phyloP scores from a whole-genome alignment of 2,329 filamentous ascomycete species.

The Thelonectria olida region DNA sequence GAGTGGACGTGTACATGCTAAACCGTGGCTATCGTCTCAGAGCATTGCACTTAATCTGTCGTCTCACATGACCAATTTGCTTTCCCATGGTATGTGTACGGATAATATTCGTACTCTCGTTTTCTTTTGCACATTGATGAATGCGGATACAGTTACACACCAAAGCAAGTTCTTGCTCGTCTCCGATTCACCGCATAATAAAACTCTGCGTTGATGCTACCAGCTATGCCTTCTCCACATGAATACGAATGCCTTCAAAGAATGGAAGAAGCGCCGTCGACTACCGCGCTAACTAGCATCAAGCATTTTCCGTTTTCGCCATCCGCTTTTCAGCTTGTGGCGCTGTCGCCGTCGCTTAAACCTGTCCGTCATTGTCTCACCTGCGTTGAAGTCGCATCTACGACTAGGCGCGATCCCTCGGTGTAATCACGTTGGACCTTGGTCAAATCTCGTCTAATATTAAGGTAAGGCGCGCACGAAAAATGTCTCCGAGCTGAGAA shows the following conservation, averaged over 20 bases:
- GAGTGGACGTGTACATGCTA: not conserved
- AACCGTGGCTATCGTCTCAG: not conserved
- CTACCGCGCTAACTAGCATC: too few relatives aligned
- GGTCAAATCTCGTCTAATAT: too few relatives aligned
- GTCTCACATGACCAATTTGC: not conserved
- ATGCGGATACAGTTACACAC: not conserved
- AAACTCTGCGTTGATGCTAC: not conserved
- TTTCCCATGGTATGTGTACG: not conserved
- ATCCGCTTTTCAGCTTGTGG: not conserved
- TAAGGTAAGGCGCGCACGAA: too few relatives aligned
- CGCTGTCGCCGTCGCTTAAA: not conserved
- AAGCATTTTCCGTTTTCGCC: too few relatives aligned
- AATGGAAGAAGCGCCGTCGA: not conserved
- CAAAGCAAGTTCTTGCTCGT: not conserved
- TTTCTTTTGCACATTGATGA: not conserved
- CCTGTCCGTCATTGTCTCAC: not conserved
- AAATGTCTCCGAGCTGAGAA: conserved; percentile 9
- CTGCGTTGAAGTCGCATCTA: not conserved
- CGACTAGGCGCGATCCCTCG: too few relatives aligned
- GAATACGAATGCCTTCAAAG: not conserved
- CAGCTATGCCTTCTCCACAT: too few relatives aligned
- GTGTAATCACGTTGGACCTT: too few relatives aligned
- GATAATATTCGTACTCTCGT: not conserved
- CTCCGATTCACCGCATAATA: not conserved
- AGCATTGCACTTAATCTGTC: not conserved